Evolutionary conservation across 2,329 filamentous ascomycete genomes (phyloP), one percentile per base, ranked within the genome.

Genomic region (Aspergillus hortae): DNA sequence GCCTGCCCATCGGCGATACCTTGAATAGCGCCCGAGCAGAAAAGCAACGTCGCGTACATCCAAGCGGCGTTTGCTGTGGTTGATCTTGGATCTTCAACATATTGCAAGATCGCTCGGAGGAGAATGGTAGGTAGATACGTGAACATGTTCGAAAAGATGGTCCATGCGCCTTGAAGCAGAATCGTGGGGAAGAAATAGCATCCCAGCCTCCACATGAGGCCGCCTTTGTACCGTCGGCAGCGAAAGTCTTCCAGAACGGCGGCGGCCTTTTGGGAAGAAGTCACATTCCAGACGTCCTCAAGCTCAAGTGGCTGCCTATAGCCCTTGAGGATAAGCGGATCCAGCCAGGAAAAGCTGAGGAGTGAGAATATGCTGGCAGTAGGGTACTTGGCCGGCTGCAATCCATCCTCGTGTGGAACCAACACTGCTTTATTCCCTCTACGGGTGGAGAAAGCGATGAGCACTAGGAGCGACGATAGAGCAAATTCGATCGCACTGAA

Each of bases 1-100:
- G 90, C 89, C 69, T 94, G 89, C 17, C 88, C 89, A 70, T 94
- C 90, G 30, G 86, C 86, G 19, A 95, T 78, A 4, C 92, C 94
- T 53, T 91, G 88, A 21, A 94, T 75, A 38, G 89, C 80, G 53
- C 94, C 91, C 6, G 92, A 87, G 38, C 91, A 79, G 38, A 95
- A 92, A 6, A 99, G 82, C 2, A 96, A 79, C 44, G 95, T 90
- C 44, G 97, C 94, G 63, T 92, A 96, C 46, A 99, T 84, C 94
- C 94, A 99, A 19, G 95, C 86, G 15, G 96, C 91, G 67, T 94
- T 97, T 46, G 81, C 74, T 0, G 94, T 92, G 0, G 87, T 87
- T 3, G 79, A 76, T 1, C 83, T 79, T 1, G 92, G 91, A 50
- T 88, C 78, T 73, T 99, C 91, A n/a, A 97, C 88, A 65, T 95